Conservation (phyloP, 257 asterid species). For the Agastache rugosa region DNA sequence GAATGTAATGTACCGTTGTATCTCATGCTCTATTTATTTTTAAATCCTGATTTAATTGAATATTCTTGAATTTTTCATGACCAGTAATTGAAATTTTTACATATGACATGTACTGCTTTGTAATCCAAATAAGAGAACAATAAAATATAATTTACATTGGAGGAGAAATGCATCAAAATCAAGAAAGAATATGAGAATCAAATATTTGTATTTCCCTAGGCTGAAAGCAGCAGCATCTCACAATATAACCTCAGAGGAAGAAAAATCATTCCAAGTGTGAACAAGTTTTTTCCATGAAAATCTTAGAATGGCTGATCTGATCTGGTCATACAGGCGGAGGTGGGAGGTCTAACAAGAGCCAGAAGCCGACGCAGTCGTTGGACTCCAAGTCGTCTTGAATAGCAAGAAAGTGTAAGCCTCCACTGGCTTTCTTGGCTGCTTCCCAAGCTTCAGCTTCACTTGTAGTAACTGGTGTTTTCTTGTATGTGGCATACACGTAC, state of each 20-base stretch:
- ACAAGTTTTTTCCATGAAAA: no score
- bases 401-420: conserved; percentile 93
- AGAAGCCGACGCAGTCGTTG: conserved; percentile 81
- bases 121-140: neutral
- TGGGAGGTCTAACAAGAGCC: conserved; percentile 92
- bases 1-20: neutral
- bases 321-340: conserved; percentile 74
- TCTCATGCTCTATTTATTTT: conserved; percentile 8
- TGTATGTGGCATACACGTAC: conserved; percentile 79
- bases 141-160: neutral
- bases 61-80: neutral
- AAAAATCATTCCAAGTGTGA: neutral
- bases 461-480: conserved; percentile 67
- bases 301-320: neutral
- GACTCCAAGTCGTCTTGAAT: conserved; percentile 85
- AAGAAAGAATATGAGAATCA: conserved; percentile 1
- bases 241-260: neutral
- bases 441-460: conserved; percentile 98
- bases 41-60: neutral
- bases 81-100: neutral
- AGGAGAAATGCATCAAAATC: neutral
- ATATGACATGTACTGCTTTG: neutral
- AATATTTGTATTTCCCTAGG: conserved; percentile 14
- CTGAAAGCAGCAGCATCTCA: conserved; percentile 9
- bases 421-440: conserved; percentile 78